Conservation (phyloP, 179 eudicot genomes). For the Heliamphora pulchella region DNA sequence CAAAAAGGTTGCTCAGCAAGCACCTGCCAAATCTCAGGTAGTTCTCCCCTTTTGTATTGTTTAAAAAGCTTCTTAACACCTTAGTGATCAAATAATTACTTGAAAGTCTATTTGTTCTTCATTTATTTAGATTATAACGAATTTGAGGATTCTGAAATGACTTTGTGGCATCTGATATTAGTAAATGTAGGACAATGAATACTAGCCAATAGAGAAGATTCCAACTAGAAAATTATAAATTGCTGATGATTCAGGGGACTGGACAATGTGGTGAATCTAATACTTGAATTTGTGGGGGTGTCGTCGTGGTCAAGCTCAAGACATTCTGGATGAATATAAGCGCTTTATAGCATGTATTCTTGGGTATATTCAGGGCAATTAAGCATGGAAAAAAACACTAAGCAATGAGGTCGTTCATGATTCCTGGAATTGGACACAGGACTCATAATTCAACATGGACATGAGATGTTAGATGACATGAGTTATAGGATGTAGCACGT, state of each 20-base stretch:
- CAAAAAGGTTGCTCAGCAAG: conserved; percentile 28
- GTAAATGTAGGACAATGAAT: not conserved
- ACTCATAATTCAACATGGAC: not conserved
- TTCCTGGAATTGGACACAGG: not conserved
- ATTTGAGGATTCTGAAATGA: not conserved
- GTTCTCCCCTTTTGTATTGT: not conserved
- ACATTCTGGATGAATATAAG: not conserved
- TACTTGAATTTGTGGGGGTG: not conserved
- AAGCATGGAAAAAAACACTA: not conserved
- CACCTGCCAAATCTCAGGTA: conserved; percentile 44
- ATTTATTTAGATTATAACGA: not conserved
- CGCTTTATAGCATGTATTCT: not conserved
- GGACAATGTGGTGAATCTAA: not conserved
- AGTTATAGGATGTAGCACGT: not conserved
- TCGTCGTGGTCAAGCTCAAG: not conserved
- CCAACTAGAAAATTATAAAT: not conserved
- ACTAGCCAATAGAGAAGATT: not conserved
- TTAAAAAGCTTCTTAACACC: not conserved
- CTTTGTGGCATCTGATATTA: no score
- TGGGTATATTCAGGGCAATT: not conserved
- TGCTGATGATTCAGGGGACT: conserved; percentile 1
- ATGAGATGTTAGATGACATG: not conserved
- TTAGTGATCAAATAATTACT: not conserved
- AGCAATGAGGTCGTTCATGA: not conserved
- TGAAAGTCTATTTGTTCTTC: not conserved